Base-by-base conservation (phyloP, 148 eudicot species). In the Chenopodium suecicum region DNA sequence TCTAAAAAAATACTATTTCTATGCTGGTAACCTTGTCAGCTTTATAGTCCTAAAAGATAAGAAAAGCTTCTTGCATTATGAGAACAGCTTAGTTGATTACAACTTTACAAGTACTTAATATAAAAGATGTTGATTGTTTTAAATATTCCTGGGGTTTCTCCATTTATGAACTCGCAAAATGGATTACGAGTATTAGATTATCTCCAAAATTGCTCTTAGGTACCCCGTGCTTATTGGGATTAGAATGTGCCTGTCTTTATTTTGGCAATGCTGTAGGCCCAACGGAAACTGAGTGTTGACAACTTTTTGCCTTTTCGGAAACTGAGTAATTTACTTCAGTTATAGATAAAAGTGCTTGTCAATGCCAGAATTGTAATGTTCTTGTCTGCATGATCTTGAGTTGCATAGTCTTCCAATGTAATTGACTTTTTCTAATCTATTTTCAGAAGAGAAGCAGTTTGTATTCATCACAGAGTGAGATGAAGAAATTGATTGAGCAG, bases 391-490 rank as follows among this genome's bases (percentile, higher is more conserved):
- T 56, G 12, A 71, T 73, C 11, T 46, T 11, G 14, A 16, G 41
- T 54, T n/a, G 50, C 58, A 44, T 50, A 44, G 56, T 27, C 75
- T 70, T 74, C 47, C 64, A 69, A 44, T n/a, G 31, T 70, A 4
- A 63, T 20, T 46, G 14, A 62, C 23, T 13, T 2, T 23, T 3
- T 27, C 10, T 54, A 7, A 22, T 58, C 54, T 29, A 48, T 63
- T 83, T 76, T 82, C 89, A 96, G 98, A 91, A 82, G 78, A 94
- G 85, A 80, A 87, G 78, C 80, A 90, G 90, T 10, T 89, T 94
- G 62, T 92, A 92, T 84, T 81, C 90, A 72, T 94, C 97, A 29
- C 92, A 94, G 1, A 84, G 83, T 32, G 99, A 96, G 86, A 89
- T 92, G 82, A 87, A 84, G 77, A 82, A 75, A 75, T 90, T 96